Evolutionary conservation across 2,329 filamentous ascomycete genomes (phyloP).

Genomic region (Xylaria hypoxylon): DNA sequence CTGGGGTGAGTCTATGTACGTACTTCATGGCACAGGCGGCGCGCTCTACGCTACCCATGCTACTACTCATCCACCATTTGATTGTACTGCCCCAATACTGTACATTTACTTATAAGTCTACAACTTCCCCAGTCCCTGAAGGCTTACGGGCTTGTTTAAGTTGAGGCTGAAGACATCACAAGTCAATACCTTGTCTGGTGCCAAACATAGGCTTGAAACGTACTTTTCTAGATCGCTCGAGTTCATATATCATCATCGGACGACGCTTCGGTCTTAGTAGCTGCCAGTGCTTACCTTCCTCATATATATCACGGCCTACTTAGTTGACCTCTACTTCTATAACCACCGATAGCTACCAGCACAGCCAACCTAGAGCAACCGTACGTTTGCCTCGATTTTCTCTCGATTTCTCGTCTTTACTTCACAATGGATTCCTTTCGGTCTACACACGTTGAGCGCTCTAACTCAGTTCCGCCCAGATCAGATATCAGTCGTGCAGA

Average conservation of each 20-base stretch:
- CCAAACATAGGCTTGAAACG: constrained; percentile 45
- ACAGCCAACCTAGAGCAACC: constrained; percentile 28
- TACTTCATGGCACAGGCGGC: constrained; percentile 44
- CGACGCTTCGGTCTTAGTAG: constrained; percentile 31
- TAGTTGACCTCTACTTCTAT: constrained; percentile 17
- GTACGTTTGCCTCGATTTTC: constrained; percentile 48
- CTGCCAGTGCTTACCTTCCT: constrained; percentile 27
- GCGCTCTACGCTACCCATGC: constrained; percentile 41
- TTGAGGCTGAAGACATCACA: constrained; percentile 49
- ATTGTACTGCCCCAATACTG: constrained; percentile 38
- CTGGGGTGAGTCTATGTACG: constrained; percentile 40
- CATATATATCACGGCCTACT: constrained; percentile 32
- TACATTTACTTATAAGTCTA: constrained; percentile 47
- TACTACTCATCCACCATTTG: constrained; percentile 38
- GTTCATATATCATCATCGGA: constrained; percentile 40
- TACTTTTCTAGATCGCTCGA: constrained; percentile 37
- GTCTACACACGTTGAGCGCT: constrained; percentile 47
- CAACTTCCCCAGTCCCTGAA: constrained; percentile 41
- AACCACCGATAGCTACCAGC: constrained; percentile 13
- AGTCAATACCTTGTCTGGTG: constrained; percentile 43
- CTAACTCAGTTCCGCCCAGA: constrained; percentile 53
- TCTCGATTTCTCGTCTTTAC: constrained; percentile 41
- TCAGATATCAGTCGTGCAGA: constrained; percentile 50
- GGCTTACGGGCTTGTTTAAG: constrained; percentile 41
- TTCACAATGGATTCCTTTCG: constrained; percentile 48